phyloP scores from a whole-genome alignment of 352 stramenopile genomes.

The Elongisporangium undulatum region DNA sequence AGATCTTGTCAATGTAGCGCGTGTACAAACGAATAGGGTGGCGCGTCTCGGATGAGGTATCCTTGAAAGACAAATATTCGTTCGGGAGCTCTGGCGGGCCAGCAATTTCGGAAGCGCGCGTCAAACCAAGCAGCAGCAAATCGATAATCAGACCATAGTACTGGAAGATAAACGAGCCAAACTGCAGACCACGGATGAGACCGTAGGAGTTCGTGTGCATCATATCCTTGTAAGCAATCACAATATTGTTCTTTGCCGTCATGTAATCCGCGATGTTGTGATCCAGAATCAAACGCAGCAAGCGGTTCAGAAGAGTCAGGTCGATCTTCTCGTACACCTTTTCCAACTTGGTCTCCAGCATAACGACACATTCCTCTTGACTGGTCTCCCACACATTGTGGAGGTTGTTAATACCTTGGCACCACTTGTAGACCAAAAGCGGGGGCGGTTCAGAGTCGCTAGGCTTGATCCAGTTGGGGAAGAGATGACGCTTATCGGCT shows the following conservation, averaged over 20 bases:
- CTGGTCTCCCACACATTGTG: constrained; percentile 98
- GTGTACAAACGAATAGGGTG: constrained; percentile 99
- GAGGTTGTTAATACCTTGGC: constrained; percentile 99
- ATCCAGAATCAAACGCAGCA: constrained; percentile 98
- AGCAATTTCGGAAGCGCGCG: constrained; percentile 97
- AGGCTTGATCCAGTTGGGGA: constrained; percentile 99
- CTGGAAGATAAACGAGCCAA: constrained; percentile 97
- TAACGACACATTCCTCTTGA: constrained; percentile 98
- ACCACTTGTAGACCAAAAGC: constrained; percentile 99
- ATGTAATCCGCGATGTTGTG: constrained; percentile 99
- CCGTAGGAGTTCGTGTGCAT: constrained; percentile 99
- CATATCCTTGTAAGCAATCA: constrained; percentile 99
- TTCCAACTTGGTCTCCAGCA: constrained; percentile 98
- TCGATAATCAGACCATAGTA: constrained; percentile 99
- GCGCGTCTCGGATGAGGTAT: constrained; percentile 95
- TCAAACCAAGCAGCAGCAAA: constrained; percentile 96
- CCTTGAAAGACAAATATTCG: constrained; percentile 98
- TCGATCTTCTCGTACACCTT: constrained; percentile 99
- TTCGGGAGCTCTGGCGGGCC: constrained; percentile 97
- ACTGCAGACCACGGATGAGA: constrained; percentile 98
- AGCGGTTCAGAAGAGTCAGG: constrained; percentile 97
- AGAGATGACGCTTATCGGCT: constrained; percentile 99
- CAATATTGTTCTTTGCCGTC: constrained; percentile 99
- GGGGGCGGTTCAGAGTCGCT: constrained; percentile 98
- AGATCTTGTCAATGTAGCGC: constrained; percentile 99